Percentiles rank a stretch among this genome's conserved stretches.
phyloP scores from a whole-genome alignment of 106 monocot species.

The Acorus gramineus region DNA sequence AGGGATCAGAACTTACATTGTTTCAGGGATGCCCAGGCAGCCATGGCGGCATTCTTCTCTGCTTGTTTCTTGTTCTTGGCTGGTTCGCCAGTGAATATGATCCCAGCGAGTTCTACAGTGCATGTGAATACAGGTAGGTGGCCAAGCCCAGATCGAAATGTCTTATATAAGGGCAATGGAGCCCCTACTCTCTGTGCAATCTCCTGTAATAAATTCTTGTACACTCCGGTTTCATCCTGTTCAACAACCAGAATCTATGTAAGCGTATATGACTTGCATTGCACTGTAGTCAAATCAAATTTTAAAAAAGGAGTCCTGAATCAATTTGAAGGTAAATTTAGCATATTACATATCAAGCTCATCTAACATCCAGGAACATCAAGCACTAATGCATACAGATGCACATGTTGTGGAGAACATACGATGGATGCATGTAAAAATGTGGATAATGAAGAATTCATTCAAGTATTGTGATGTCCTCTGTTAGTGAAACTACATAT shows the following conservation, averaged over 20 bases:
- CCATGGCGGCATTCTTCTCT: constrained; percentile 66
- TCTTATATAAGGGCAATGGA: constrained; percentile 59
- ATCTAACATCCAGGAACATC: too few species aligned
- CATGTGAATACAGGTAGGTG: constrained; percentile 61
- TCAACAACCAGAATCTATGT: neutral
- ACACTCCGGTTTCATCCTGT: constrained; percentile 80
- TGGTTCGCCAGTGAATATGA: constrained; percentile 41
- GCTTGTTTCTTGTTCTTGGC: constrained; percentile 68
- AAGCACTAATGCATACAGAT: too few species aligned
- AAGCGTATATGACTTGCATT: too few species aligned
- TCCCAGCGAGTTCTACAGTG: constrained; percentile 46
- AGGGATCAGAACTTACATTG: constrained; percentile 15
- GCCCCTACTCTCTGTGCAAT: constrained; percentile 64
- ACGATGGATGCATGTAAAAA: too few species aligned
- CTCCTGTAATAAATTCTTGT: constrained; percentile 82
- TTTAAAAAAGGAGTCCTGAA: too few species aligned
- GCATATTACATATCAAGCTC: too few species aligned
- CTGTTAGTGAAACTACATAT: too few species aligned
- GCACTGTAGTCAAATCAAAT: too few species aligned
- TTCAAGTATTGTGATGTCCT: too few species aligned
- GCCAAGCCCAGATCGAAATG: constrained; percentile 58
- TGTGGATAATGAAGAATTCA: too few species aligned
- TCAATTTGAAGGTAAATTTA: too few species aligned
- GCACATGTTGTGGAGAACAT: too few species aligned
- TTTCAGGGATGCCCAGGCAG: constrained; percentile 54